Evolutionary conservation across 192 early-diverging fungal species (phyloP).

Genomic region (Backusella sp.): DNA sequence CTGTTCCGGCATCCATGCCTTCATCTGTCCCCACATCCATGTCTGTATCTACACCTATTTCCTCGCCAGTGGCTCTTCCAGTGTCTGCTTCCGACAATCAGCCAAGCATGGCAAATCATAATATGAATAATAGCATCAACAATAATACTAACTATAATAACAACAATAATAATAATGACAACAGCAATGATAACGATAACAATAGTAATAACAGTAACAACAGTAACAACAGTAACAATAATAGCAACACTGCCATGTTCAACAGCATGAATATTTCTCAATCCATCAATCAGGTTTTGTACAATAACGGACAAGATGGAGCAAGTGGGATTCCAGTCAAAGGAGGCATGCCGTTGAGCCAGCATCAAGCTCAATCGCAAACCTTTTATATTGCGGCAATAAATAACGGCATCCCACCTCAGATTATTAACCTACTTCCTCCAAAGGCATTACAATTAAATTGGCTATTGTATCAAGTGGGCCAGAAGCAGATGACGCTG

Average conservation of each 20-base stretch:
- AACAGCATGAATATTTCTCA: not conserved
- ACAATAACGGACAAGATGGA: not conserved
- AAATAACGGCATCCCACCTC: constrained; percentile 21
- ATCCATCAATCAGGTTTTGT: not conserved
- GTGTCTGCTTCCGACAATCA: not conserved
- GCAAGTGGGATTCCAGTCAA: constrained; percentile 9
- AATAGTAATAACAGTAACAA: not conserved
- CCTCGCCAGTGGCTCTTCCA: not conserved
- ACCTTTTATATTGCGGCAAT: constrained; percentile 26
- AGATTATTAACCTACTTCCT: constrained; percentile 27
- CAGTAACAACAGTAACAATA: not conserved
- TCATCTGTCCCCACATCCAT: not conserved
- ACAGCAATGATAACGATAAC: not conserved
- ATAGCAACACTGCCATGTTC: not conserved
- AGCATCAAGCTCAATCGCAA: constrained; percentile 20
- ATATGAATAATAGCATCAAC: not conserved
- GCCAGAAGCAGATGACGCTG: constrained; percentile 5
- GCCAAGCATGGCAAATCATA: not conserved
- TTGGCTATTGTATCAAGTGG: constrained; percentile 31
- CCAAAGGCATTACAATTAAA: constrained; percentile 27
- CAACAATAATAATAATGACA: not conserved
- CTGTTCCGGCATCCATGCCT: constrained; percentile 1
- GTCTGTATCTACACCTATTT: not conserved
- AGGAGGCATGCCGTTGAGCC: constrained; percentile 4
- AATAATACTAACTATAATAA: not conserved